Percentiles rank a stretch among this genome's conserved stretches.
Conservation (phyloP, 306 rosid genomes). For the Luffa aegyptiaca region DNA sequence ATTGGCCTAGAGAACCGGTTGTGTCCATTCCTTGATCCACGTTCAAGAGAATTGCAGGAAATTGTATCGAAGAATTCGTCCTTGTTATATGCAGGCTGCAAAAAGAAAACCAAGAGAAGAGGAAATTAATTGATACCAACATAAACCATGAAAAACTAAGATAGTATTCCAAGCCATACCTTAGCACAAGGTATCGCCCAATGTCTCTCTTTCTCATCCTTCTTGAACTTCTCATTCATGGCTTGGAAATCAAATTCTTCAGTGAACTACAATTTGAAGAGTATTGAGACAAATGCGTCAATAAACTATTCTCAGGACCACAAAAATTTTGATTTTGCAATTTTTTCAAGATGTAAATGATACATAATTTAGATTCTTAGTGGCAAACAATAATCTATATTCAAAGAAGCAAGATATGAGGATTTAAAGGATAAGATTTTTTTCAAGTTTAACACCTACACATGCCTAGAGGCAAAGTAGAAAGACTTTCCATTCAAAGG, state of each 20-base stretch:
- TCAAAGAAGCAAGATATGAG: background rate
- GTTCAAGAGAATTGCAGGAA: slow-evolving; percentile 42
- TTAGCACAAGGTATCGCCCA: background rate
- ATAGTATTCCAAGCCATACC: background rate
- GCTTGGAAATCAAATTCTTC: slow-evolving; percentile 80
- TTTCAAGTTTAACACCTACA: background rate
- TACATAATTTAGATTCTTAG: background rate
- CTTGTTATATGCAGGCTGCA: slow-evolving; percentile 61
- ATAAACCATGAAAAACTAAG: background rate
- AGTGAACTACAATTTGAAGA: slow-evolving; percentile 24
- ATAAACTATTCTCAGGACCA: background rate
- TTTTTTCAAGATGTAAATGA: too few relatives aligned
- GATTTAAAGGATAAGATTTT: background rate
- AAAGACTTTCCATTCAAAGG: background rate
- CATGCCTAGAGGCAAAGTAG: background rate
- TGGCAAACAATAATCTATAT: background rate
- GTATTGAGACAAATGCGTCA: background rate
- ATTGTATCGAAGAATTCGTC: slow-evolving; percentile 78
- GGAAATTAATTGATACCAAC: background rate
- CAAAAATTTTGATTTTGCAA: background rate
- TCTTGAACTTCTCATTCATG: slow-evolving; percentile 75
- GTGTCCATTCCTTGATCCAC: slow-evolving; percentile 42
- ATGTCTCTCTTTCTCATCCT: slow-evolving; percentile 33
- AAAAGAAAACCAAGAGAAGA: slow-evolving; percentile 1
- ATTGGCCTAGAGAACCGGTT: slow-evolving; percentile 38